Base-by-base conservation (phyloP, 1,284 basidiomycete species). In the Agroathelia rolfsii region DNA sequence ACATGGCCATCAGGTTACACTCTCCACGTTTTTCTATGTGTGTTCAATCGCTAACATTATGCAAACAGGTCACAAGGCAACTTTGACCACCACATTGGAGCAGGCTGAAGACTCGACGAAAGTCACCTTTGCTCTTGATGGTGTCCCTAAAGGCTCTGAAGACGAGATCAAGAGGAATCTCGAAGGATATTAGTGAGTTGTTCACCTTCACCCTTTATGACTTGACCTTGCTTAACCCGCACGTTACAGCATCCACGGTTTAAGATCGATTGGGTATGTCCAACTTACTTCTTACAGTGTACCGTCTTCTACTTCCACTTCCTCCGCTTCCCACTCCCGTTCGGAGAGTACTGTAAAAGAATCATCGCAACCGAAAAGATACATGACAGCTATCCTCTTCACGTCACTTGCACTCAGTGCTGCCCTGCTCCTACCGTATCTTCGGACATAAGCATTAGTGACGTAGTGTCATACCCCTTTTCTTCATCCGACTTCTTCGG, bases 251-350 rank as follows among this genome's bases (percentile, higher is more conserved):
- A 69, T 85, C 40, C 76, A 77, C 47, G 82, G 82, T 32, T 66
- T 86, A 52, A 85, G 83, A 58, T 79, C 81, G 42, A 84, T 84
- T 43, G 83, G 82, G 82, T 86, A 86, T 72, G 82, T 85, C 55
- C 71, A 73, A 45, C 61, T 83, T 45, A 56, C 40, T 39, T 51
- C 26, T 37, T 59, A 37, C 59, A 58, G 22, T 52, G 52, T 67
- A 49, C 56, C 63, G 45, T 61, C 67, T 46, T 56, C 63, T 36
- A 54, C 65, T 40, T 53, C 58, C 42, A 51, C 50, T 46, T 38
- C 48, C 41, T 43, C 58, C 43, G 46, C 55, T 35, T 40, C 45
- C 42, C 40, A 21, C 41, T 26, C 34, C 38, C 39, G 32, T 35
- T 36, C 25, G 30, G 32, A 28, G 23, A 35, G 41, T 34, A 26